Evolutionary conservation across 2,329 filamentous ascomycete species (phyloP), one percentile per base, ranked within the genome.

Genomic region (Fusarium sp.): DNA sequence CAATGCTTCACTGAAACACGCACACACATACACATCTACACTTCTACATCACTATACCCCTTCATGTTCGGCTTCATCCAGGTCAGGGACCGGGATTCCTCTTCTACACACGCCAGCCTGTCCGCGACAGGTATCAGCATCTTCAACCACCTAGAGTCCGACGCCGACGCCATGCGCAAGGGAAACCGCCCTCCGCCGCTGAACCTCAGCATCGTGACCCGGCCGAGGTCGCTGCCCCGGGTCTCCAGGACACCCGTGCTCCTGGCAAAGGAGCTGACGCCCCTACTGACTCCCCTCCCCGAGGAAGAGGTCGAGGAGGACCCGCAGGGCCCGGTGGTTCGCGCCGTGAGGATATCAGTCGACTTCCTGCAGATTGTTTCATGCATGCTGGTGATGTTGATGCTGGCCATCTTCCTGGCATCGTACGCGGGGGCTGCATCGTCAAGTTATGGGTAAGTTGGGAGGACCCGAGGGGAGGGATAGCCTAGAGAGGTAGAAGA

Each of bases 361-460:
- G 80, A 82, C 57, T 79, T 81, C 11, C 65, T 75, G 66, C 81
- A 82, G 63, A 74, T 81, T 33, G 65, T 80, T 18, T 74, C 79
- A 42, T 80, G 80, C 70, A 71, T 80, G 68, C 73, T 82, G 56
- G 70, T 81, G 64, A 69, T 81, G 45, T 65, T 81, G 66, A 78
- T 81, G 67, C 77, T 82, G 79, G 77, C 75, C 29, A 77, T 80
- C 63, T 82, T 81, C 68, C 68, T 82, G 29, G 70, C 73, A 50
- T 80, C 78, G n/a, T 77, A 79, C 62, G 52, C 74, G 3, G 66
- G 67, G 29, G 71, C 77, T 59, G 54, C 77, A 9, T 64, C 66
- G 36, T 76, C 71, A 36, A 65, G 59, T 29, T 63, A 77, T 67
- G 71, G 77, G 77, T 78, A 72, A 63, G 76, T 29, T 22, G 8